These are phyloP conservation scores for Populus alba DNA, from an alignment of 345 rosid species.

Conservation along the genomic window DNA sequence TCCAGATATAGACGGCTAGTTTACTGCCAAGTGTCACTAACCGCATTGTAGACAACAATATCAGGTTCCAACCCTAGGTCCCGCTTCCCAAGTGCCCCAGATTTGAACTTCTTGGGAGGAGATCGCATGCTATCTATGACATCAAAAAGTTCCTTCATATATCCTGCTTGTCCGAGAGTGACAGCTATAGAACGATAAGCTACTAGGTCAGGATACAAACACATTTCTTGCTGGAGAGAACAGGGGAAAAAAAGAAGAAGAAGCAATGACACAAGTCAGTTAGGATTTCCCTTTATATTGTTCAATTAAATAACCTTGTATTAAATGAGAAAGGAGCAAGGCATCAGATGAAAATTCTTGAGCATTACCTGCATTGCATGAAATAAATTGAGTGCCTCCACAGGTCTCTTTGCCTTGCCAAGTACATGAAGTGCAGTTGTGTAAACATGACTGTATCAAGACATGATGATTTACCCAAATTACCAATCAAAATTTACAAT, in stretches of 20 bases:
- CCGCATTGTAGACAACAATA: no score
- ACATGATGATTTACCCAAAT: conserved; percentile 14
- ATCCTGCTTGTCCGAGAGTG: no score
- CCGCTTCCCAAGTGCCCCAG: no score
- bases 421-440: conserved; percentile 84
- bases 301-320: neutral
- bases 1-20: conserved; percentile 3
- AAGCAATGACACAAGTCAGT: conserved; percentile 1
- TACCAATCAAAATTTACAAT: neutral
- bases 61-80: no score
- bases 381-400: conserved; percentile 88
- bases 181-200: conserved; percentile 79
- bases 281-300: neutral
- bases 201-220: conserved; percentile 85
- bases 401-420: conserved; percentile 88
- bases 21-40: no score
- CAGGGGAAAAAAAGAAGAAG: neutral
- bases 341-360: conserved; percentile 3
- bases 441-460: conserved; percentile 51
- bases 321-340: conserved; percentile 20
- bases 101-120: no score
- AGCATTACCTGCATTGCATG: conserved; percentile 70
- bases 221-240: conserved; percentile 60
- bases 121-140: no score
- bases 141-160: no score